Percentiles rank a stretch among this genome's conserved stretches.
Evolutionary conservation across 352 stramenopile genomes (phyloP).

Genomic region (Pythium pyrilobum): DNA sequence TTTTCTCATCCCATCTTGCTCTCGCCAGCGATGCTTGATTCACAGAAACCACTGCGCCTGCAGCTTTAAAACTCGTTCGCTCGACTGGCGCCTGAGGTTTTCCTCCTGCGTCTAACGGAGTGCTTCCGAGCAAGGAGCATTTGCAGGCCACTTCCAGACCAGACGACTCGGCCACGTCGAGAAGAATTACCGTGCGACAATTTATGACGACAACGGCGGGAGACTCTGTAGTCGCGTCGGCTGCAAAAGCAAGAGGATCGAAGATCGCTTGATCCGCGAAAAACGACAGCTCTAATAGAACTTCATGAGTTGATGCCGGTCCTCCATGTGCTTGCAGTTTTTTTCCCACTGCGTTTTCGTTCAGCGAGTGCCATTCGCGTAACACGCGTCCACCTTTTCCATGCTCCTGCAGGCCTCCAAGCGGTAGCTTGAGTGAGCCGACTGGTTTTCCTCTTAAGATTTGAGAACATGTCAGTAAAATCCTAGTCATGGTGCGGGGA

Average conservation of each 20-base stretch:
- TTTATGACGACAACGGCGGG: background rate
- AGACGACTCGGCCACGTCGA: background rate
- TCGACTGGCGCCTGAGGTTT: background rate
- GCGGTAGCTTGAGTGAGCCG: slow-evolving; percentile 31
- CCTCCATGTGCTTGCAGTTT: background rate
- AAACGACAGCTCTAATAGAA: slow-evolving; percentile 19
- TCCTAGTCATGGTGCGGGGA: too few species aligned
- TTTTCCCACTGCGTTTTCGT: background rate
- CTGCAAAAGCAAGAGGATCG: slow-evolving; percentile 4
- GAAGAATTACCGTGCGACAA: slow-evolving; percentile 3
- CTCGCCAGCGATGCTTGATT: background rate
- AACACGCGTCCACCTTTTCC: slow-evolving; percentile 6
- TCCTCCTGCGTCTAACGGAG: background rate
- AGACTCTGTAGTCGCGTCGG: background rate
- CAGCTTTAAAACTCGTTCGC: slow-evolving; percentile 12
- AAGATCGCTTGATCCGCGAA: slow-evolving; percentile 25
- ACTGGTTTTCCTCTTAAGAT: slow-evolving; percentile 22
- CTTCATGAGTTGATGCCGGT: background rate
- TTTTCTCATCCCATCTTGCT: slow-evolving; percentile 3
- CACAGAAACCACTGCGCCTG: background rate
- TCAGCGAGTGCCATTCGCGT: slow-evolving; percentile 21
- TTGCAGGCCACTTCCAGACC: slow-evolving; percentile 9
- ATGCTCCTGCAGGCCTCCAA: slow-evolving; percentile 15
- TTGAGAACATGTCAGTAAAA: background rate
- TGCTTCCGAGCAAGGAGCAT: slow-evolving; percentile 3